A percentile compares a stretch with the other conserved stretches of the same genome.
Evolutionary conservation across 148 eudicot species (phyloP).

Genomic region (Bassia scoparia): DNA sequence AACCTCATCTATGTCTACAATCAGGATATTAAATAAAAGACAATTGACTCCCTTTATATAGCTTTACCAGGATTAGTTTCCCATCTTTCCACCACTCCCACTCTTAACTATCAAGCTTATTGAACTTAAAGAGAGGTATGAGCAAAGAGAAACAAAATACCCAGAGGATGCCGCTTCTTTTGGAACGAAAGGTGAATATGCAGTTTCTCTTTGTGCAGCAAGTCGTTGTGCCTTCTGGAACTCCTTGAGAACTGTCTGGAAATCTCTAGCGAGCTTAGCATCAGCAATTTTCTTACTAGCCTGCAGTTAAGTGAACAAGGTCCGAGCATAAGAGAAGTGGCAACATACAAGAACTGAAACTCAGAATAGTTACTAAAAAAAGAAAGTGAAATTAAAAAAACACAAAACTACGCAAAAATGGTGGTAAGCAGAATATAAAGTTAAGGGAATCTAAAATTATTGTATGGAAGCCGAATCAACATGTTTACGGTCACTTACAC

Average conservation of each 20-base stretch:
- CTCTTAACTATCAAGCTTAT: background rate
- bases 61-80: background rate
- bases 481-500: slow-evolving; percentile 41
- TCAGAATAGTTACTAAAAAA: background rate
- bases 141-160: slow-evolving; percentile 24
- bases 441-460: background rate
- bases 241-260: slow-evolving; percentile 71
- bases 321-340: background rate
- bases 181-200: slow-evolving; percentile 68
- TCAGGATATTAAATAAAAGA: background rate
- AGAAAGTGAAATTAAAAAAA: background rate
- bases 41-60: background rate
- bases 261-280: slow-evolving; percentile 90
- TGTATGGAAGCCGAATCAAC: slow-evolving; percentile 15
- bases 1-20: background rate
- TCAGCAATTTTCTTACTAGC: slow-evolving; percentile 75
- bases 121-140: background rate
- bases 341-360: background rate
- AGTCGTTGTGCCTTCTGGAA: slow-evolving; percentile 86
- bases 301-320: slow-evolving; percentile 32
- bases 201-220: slow-evolving; percentile 87
- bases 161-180: slow-evolving; percentile 56
- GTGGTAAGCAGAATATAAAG: background rate
- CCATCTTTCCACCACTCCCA: background rate
- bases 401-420: background rate